Conservation (phyloP, 2,329 filamentous ascomycete genomes). For the Neurospora sp. region DNA sequence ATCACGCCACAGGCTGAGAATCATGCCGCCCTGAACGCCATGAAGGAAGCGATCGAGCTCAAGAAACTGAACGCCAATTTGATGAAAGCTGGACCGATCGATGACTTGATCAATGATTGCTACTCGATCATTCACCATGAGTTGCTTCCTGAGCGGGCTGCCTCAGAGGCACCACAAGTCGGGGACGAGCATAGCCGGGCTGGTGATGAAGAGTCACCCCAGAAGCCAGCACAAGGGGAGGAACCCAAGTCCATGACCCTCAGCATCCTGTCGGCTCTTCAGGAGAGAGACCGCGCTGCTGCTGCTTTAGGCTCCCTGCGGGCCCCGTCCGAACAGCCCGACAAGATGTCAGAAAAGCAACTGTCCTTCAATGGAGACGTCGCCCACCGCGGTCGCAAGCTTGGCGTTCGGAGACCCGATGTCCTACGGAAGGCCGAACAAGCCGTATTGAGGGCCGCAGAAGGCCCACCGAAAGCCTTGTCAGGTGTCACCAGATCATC, state of each 20-base stretch:
- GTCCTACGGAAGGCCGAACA: constrained; percentile 53
- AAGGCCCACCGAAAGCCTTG: constrained; percentile 35
- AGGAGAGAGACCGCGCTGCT: constrained; percentile 12
- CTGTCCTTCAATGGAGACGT: constrained; percentile 24
- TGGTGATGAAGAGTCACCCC: neutral
- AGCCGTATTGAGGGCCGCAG: constrained; percentile 41
- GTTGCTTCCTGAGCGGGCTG: constrained; percentile 43
- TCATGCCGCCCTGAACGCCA: constrained; percentile 39
- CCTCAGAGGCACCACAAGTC: constrained; percentile 17
- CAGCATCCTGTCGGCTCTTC: constrained; percentile 13
- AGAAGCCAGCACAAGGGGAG: constrained; percentile 7
- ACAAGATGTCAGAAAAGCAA: constrained; percentile 28
- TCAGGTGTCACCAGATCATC: constrained; percentile 27
- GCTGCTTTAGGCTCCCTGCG: constrained; percentile 15
- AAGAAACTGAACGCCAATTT: constrained; percentile 73
- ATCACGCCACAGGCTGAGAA: constrained; percentile 26
- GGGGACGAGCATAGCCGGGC: constrained; percentile 18
- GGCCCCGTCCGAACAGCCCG: constrained; percentile 18
- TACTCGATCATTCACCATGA: constrained; percentile 70
- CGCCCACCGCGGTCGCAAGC: constrained; percentile 25
- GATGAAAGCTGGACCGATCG: constrained; percentile 76
- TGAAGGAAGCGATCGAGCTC: constrained; percentile 48
- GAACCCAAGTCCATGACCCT: constrained; percentile 15
- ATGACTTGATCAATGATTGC: constrained; percentile 87
- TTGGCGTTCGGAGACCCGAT: constrained; percentile 44